Base-by-base conservation (phyloP, 2,329 filamentous ascomycete species). In the Hawksworthiomyces lignivorus region DNA sequence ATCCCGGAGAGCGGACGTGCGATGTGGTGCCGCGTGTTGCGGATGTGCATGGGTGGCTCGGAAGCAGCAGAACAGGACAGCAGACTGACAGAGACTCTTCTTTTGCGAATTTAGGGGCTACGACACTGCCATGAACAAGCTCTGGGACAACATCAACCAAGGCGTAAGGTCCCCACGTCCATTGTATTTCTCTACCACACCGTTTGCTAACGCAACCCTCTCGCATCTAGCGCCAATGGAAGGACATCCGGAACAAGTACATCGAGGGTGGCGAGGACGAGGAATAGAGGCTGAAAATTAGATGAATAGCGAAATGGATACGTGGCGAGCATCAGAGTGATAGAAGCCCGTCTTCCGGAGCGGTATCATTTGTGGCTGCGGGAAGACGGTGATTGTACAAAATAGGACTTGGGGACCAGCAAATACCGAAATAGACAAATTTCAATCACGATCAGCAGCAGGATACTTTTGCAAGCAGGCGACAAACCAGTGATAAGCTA, bases 181-280 rank as follows among this genome's bases (percentile, higher is more conserved):
- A n/a, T n/a, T n/a, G n/a, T n/a, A n/a, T n/a, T n/a, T n/a, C n/a
- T n/a, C n/a, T n/a, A n/a, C n/a, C n/a, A 3, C 30, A 18, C 15
- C 8, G 11, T n/a, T 15, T 22, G 29, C 29, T 45, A 39, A 45
- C 32, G 3, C n/a, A n/a, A n/a, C n/a, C n/a, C n/a, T n/a, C 33
- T 15, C 30, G 14, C 14, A 10, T 51, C 54, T 60, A 97, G 90
- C 87, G 90, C 60, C 90, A 96, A 94, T 97, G 92, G 92, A 96
- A 96, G 78, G 92, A 98, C 65, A 96, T 98, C 73, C 90, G 94
- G 71, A 71, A 82, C 65, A 82, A 77, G 68, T 98, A 95, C 67
- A 65, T 94, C 58, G 69, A 85, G 68, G 73, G 72, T 43, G 81
- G 84, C 51, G 80, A 80, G 52, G 80, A 80, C 51, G 77, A 82